Percentiles rank a stretch among this genome's conserved stretches.
Evolutionary conservation across 441 rosid genomes (phyloP).

Genomic region (Pelargonium cotyledonis): DNA sequence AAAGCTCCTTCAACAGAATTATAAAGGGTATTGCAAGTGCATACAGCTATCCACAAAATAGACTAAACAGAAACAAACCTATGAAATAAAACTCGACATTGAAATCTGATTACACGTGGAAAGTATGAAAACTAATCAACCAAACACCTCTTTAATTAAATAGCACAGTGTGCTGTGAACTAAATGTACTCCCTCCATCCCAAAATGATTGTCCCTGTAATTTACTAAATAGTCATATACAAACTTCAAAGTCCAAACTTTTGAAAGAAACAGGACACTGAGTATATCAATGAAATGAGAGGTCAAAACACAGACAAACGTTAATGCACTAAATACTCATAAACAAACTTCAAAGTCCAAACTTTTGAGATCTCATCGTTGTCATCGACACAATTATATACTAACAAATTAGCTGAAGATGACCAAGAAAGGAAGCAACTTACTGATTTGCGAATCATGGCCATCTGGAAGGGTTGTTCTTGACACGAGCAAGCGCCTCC

Average conservation of each 20-base stretch:
- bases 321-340: neutral
- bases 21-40: too few relatives aligned
- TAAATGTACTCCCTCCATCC: too few relatives aligned
- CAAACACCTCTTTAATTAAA: too few relatives aligned
- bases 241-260: neutral
- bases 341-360: neutral
- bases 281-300: neutral
- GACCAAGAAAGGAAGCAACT: slow-evolving; percentile 13
- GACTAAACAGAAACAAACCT: too few relatives aligned
- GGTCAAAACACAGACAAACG: neutral
- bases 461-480: slow-evolving; percentile 91
- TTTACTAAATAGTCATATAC: neutral
- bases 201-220: too few relatives aligned
- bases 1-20: too few relatives aligned
- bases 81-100: too few relatives aligned
- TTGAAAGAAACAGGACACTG: neutral
- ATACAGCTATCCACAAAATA: too few relatives aligned
- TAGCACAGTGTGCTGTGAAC: too few relatives aligned
- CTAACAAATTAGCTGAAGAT: neutral
- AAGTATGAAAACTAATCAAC: too few relatives aligned
- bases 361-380: neutral
- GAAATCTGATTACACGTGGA: too few relatives aligned
- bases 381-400: neutral
- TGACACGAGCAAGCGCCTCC: slow-evolving; percentile 76
- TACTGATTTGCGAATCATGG: slow-evolving; percentile 79